Evolutionary conservation across 108 stramenopile genomes (phyloP), one percentile per base, ranked within the genome.

Genomic region (Bacterosira constricta): DNA sequence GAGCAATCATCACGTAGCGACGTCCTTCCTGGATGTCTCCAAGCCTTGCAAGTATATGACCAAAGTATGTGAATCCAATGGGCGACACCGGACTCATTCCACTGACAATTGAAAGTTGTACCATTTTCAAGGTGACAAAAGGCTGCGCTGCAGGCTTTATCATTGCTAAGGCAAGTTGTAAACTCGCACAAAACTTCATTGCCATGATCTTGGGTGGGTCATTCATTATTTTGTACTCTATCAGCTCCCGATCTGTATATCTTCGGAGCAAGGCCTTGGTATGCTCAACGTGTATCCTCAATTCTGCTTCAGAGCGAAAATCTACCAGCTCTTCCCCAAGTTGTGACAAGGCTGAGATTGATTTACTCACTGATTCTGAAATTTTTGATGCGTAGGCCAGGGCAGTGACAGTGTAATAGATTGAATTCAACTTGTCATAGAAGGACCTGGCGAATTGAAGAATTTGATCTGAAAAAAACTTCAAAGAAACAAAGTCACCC

Each of bases 151-250:
- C 37, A 15, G 49, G 51, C 27, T 18, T 66, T 7, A 27, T 38
- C n/a, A 26, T 13, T 25, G 8, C 36, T 32, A 37, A 10, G 3
- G 21, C 13, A 3, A 66, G 1, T n/a, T 26, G 35, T 17, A 66
- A 20, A 13, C 31, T 50, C 12, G 30, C 30, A 18, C 50, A 49
- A 30, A 66, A 66, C n/a, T 66, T 66, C 65, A 66, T 66, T 18
- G 50, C 51, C 49, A 66, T 66, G 23, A 66, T 66, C 50, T 52
- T 66, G 20, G 51, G 26, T 21, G 65, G 49, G 35, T 66, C 50
- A 29, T 32, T 41, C 65, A 66, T 66, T 53, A 10, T 8, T 39
- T 37, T 66, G 49, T 51, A 52, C 11, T 66, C 49, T 47, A 66
- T n/a, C 20, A 66, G 15, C 12, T 51, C 37, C 12, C 51, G 15